A percentile compares a stretch with the other conserved stretches of the same genome.
These are phyloP conservation scores for Epithemia pelagica DNA, from an alignment of 108 stramenopile genomes.

Conservation along the genomic window DNA sequence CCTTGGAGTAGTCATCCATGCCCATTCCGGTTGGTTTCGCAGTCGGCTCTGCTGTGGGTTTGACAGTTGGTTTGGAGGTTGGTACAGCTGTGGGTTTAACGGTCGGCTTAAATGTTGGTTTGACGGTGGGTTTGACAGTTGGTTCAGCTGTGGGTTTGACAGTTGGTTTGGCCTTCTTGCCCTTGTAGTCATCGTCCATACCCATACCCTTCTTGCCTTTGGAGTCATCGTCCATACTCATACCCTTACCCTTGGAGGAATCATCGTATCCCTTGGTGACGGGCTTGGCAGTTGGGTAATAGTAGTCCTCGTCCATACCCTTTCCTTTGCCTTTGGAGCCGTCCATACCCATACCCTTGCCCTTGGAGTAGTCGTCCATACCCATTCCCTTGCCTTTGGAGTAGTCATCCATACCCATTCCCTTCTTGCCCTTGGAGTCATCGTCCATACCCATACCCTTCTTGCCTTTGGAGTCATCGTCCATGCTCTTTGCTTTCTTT, in stretches of 20 bases:
- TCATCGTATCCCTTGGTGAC: not conserved
- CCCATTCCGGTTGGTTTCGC: not conserved
- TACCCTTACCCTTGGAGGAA: not conserved
- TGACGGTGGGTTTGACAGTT: not conserved
- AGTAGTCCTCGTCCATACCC: not conserved
- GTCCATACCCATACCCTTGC: not conserved
- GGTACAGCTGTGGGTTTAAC: not conserved
- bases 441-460: not conserved
- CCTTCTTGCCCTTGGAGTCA: not conserved
- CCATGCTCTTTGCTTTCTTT: not conserved
- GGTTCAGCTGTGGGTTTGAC: not conserved
- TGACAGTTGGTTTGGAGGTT: not conserved
- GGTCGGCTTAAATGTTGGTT: not conserved
- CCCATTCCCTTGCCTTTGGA: not conserved
- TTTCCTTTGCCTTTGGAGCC: not conserved
- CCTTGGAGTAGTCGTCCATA: not conserved
- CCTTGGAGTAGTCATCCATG: too few relatives aligned
- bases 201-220: not conserved
- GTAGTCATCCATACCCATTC: not conserved
- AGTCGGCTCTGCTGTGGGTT: not conserved
- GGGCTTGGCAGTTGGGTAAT: not conserved
- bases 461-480: not conserved
- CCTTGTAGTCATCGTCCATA: not conserved
- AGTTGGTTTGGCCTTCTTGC: not conserved
- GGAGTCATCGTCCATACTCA: not conserved